phyloP scores from a whole-genome alignment of 192 early-diverging fungal species.

The Piromyces sp. region DNA sequence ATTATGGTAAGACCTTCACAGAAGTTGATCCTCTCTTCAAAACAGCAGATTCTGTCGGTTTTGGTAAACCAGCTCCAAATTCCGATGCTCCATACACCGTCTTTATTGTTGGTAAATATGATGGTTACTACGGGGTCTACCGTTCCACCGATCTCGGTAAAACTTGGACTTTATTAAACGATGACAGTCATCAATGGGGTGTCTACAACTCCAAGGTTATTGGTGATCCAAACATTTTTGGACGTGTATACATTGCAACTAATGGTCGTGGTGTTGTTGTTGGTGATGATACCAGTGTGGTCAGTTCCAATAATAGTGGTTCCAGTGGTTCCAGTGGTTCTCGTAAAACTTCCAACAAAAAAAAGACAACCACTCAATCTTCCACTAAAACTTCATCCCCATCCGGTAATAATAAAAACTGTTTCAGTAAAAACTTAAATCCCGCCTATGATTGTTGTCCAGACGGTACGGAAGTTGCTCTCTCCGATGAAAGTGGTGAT shows the following conservation, averaged over 20 bases:
- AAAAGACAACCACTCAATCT: not conserved
- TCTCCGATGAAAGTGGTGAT: not conserved
- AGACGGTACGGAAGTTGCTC: not conserved
- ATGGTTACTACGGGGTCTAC: not conserved
- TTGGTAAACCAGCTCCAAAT: not conserved
- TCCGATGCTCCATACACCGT: not conserved
- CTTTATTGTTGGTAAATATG: not conserved
- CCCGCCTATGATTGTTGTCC: not conserved
- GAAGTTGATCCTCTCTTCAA: not conserved
- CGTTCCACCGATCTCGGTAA: not conserved
- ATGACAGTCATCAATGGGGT: not conserved
- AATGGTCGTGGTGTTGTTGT: not conserved
- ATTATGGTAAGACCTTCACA: not conserved
- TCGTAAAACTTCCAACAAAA: no score
- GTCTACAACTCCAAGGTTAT: not conserved
- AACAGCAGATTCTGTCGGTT: not conserved
- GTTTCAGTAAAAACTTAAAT: not conserved
- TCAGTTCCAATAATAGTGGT: not conserved
- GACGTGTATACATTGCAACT: not conserved
- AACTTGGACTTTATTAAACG: not conserved
- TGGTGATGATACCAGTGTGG: not conserved
- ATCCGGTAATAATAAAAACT: not conserved
- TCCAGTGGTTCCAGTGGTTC: no score
- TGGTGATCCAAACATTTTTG: not conserved
- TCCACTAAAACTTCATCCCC: not conserved